These are phyloP conservation scores for Schizothecium vesticola DNA, from an alignment of 495 filamentous ascomycete genomes.

Conservation along the genomic window DNA sequence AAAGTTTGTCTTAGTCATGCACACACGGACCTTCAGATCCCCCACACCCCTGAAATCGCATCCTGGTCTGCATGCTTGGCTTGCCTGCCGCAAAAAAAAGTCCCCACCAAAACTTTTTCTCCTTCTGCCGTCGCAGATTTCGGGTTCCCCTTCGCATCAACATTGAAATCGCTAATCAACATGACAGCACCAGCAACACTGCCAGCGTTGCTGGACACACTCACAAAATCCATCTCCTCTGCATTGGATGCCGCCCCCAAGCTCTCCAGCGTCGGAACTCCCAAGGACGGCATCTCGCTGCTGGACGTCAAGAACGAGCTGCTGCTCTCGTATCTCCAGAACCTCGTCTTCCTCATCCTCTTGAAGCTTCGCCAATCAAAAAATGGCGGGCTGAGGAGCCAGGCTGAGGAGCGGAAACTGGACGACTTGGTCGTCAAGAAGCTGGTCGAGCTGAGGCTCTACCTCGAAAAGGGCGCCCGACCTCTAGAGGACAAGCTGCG, in stretches of 20 bases:
- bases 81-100: constrained; percentile 9
- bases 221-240: constrained; percentile 58
- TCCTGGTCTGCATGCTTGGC: not conserved
- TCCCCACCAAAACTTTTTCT: not conserved
- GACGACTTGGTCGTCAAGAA: constrained; percentile 64
- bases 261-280: constrained; percentile 50
- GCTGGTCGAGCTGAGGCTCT: constrained; percentile 77
- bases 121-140: not conserved
- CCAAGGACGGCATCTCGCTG: constrained; percentile 84
- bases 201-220: constrained; percentile 54
- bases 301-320: constrained; percentile 94
- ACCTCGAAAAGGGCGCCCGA: constrained; percentile 82
- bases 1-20: constrained; percentile 6
- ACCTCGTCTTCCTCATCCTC: constrained; percentile 83
- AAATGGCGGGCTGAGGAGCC: constrained; percentile 25
- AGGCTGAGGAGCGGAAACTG: constrained; percentile 30
- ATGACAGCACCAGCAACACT: constrained; percentile 50
- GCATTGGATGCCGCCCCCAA: constrained; percentile 59
- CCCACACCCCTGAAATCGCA: not conserved
- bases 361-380: constrained; percentile 65
- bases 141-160: not conserved
- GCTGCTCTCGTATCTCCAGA: constrained; percentile 90
- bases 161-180: not conserved
- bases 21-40: not conserved
- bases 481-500: constrained; percentile 82